A percentile compares a stretch with the other conserved stretches of the same genome.
Conservation (phyloP, 352 stramenopile genomes). For the Pythium scleroteichum region DNA sequence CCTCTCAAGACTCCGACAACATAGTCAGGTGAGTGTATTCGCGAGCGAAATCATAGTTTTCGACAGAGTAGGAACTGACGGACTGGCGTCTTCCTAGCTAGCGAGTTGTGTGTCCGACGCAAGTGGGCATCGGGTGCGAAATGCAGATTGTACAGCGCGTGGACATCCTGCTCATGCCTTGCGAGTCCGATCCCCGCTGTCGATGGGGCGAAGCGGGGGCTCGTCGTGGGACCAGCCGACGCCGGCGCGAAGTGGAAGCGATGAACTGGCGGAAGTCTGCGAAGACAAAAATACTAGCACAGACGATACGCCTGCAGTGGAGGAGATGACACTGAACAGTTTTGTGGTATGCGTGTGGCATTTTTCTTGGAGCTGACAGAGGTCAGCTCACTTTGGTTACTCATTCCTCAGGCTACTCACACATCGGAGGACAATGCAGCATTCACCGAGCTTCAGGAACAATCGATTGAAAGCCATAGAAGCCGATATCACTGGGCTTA, state of each 20-base stretch:
- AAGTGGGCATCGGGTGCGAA: no score
- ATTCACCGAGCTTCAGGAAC: constrained; percentile 75
- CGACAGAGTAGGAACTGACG: no score
- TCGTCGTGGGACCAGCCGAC: constrained; percentile 70
- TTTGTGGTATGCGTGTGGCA: constrained; percentile 52
- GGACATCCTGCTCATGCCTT: neutral
- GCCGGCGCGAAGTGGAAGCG: constrained; percentile 20
- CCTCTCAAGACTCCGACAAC: constrained; percentile 52
- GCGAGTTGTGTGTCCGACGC: no score
- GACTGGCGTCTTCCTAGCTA: no score
- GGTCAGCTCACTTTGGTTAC: neutral
- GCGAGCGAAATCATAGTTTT: no score
- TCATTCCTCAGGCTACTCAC: constrained; percentile 49
- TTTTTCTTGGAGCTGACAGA: neutral
- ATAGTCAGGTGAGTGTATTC: constrained; percentile 40
- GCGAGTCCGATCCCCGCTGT: neutral
- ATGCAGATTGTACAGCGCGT: neutral
- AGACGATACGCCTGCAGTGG: neutral
- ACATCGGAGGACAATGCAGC: constrained; percentile 86
- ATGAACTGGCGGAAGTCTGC: neutral
- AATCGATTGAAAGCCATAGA: constrained; percentile 66
- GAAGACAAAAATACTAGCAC: neutral
- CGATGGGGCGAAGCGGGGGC: constrained; percentile 7
- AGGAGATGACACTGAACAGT: constrained; percentile 52
- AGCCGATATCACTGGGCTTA: constrained; percentile 80